Base-by-base conservation (phyloP, 176 grass and related monocot genomes). In the Musa acuminata region DNA sequence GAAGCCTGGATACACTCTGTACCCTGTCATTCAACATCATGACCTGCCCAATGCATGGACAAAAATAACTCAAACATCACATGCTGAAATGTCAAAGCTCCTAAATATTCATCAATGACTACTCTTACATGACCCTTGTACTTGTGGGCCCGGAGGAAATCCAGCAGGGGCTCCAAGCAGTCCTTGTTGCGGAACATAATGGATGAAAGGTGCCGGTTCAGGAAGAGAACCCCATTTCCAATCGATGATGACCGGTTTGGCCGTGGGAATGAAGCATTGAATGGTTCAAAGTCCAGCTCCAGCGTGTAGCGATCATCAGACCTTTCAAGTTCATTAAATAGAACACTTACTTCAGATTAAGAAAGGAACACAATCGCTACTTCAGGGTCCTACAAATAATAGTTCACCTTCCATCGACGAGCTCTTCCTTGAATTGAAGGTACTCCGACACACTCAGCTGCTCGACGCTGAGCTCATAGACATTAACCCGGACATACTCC, bases 11-110 rank as follows among this genome's bases (percentile, higher is more conserved):
- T 60, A 94, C 53, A 80, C 88, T 94, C 52, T 87, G 86, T 72
- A 99, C 78, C 79, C 90, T 91, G 29, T 99, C 95, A 70, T 99
- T 99, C 35, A 99, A 74, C 95, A 99, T 99, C 90, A 99, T 87
- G 35, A 99, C 82, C 95, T 99, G 71, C 67, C n/a, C 68, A 29
- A 24, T 49, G 9, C n/a, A 27, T 55, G 55, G 8, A 26, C n/a
- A 78, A 3, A n/a, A 72, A 54, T 3, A 55, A 29, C 20, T 43
- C 25, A 62, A 24, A 26, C 3, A 20, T 22, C 12, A n/a, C 25
- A 76, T 8, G 14, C 29, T 11, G 43, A 64, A 55, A 53, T 19
- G 26, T 19, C 51, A 55, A 22, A 8, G 2, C 13, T 62, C 65
- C 23, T 58, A 69, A 21, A 21, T 12, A 17, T 2, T 24, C 4